phyloP scores from a whole-genome alignment of 345 rosid genomes.

The Eucalyptus decipiens region DNA sequence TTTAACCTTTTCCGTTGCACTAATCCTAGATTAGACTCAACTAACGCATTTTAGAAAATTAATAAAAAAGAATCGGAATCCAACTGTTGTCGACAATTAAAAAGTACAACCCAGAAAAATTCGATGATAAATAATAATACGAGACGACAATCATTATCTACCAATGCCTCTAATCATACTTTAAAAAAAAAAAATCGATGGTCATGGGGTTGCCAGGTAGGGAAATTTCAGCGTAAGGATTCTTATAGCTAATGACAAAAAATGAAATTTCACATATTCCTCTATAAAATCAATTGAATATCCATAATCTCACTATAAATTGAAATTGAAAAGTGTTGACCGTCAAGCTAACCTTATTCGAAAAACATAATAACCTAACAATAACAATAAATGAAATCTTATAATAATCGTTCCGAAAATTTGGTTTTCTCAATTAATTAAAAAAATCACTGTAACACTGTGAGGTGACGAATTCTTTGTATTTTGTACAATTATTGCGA shows the following conservation, averaged over 20 bases:
- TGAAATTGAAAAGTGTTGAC: not conserved
- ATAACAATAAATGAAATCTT: not conserved
- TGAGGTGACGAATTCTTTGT: not conserved
- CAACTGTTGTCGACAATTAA: not conserved
- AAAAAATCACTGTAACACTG: not conserved
- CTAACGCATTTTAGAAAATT: not conserved
- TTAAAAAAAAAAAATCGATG: not conserved
- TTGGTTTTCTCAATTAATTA: not conserved
- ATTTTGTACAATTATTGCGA: not conserved
- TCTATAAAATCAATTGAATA: not conserved
- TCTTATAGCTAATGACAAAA: not conserved
- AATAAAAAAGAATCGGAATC: not conserved
- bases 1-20: not conserved
- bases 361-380: fast-evolving
- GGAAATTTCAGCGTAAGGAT: not conserved
- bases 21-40: not conserved
- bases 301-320: not conserved
- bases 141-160: not conserved
- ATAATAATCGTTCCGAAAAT: fast-evolving
- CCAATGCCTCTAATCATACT: not conserved
- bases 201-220: not conserved
- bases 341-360: fast-evolving
- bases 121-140: not conserved
- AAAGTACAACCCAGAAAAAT: not conserved
- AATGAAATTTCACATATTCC: not conserved